Evolutionary conservation across 1,284 basidiomycete species (phyloP).

Genomic region (Inonotus hispidus): DNA sequence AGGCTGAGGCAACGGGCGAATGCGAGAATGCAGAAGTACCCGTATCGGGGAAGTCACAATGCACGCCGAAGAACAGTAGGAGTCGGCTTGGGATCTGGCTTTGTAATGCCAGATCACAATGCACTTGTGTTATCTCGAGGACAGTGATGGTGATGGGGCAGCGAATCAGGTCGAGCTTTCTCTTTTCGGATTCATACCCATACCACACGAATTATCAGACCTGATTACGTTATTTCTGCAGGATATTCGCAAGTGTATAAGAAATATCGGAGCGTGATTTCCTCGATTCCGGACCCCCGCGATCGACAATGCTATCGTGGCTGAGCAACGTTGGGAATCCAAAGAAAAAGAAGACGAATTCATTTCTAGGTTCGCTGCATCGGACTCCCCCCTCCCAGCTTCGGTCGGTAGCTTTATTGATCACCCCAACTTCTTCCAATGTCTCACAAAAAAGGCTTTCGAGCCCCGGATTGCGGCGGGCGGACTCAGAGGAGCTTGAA

Average conservation of each 20-base stretch:
- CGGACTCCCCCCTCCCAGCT: background rate
- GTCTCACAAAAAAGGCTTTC: conserved; percentile 3
- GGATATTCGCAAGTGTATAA: background rate
- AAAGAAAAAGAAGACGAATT: background rate
- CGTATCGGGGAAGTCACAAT: background rate
- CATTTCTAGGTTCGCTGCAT: background rate
- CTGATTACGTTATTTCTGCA: background rate
- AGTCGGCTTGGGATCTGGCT: background rate
- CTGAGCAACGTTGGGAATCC: background rate
- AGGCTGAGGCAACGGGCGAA: background rate
- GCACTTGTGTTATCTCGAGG: no score
- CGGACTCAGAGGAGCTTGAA: conserved; percentile 4
- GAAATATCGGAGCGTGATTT: background rate
- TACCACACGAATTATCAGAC: no score
- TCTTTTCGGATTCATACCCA: no score
- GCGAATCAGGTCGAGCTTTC: no score
- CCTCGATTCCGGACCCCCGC: background rate
- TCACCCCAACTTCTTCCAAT: conserved; percentile 1
- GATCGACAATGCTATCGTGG: background rate
- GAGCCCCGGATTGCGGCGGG: conserved; percentile 5
- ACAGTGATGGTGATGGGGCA: no score
- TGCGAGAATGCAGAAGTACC: conserved; percentile 3
- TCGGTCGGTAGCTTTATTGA: background rate
- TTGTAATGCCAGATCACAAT: background rate
- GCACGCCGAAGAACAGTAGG: no score